These are phyloP conservation scores for Phytophthora cactorum DNA, from an alignment of 352 stramenopile genomes.

Conservation along the genomic window DNA sequence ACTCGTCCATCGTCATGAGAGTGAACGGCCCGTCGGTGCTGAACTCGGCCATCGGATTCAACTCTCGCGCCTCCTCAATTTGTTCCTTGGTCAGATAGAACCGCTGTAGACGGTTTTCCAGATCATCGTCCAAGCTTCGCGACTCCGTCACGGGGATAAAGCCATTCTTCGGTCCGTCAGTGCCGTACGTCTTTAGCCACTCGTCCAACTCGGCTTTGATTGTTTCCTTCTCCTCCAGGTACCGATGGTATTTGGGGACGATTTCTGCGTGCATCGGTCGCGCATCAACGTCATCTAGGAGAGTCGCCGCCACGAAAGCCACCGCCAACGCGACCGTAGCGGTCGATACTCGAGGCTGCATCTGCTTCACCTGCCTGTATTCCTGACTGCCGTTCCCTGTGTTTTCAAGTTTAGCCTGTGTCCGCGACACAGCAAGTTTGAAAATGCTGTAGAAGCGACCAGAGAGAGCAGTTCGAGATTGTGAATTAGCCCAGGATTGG, in stretches of 20 bases:
- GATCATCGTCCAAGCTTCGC: constrained; percentile 40
- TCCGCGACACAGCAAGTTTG: constrained; percentile 29
- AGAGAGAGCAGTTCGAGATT: constrained; percentile 33
- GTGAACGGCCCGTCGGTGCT: constrained; percentile 54
- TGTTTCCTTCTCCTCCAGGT: constrained; percentile 54
- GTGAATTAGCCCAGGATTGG: constrained; percentile 37
- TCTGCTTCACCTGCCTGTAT: constrained; percentile 21
- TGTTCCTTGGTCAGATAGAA: constrained; percentile 57
- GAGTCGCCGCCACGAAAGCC: constrained; percentile 16
- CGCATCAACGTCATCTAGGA: constrained; percentile 28
- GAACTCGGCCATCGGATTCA: constrained; percentile 54
- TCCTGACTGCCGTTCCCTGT: not conserved
- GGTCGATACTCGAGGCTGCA: constrained; percentile 33
- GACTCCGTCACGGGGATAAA: constrained; percentile 46
- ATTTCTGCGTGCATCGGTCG: constrained; percentile 57
- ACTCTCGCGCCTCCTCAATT: constrained; percentile 36
- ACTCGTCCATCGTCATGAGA: constrained; percentile 62
- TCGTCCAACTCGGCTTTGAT: constrained; percentile 46
- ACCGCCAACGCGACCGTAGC: constrained; percentile 26
- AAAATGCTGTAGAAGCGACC: constrained; percentile 36
- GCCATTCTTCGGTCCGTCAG: constrained; percentile 32
- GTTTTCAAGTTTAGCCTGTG: constrained; percentile 20
- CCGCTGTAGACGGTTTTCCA: constrained; percentile 48
- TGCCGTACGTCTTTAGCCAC: constrained; percentile 53
- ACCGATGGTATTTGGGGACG: constrained; percentile 57